Evolutionary conservation across 306 rosid species (phyloP).

Genomic region (Sicyos baderoa): DNA sequence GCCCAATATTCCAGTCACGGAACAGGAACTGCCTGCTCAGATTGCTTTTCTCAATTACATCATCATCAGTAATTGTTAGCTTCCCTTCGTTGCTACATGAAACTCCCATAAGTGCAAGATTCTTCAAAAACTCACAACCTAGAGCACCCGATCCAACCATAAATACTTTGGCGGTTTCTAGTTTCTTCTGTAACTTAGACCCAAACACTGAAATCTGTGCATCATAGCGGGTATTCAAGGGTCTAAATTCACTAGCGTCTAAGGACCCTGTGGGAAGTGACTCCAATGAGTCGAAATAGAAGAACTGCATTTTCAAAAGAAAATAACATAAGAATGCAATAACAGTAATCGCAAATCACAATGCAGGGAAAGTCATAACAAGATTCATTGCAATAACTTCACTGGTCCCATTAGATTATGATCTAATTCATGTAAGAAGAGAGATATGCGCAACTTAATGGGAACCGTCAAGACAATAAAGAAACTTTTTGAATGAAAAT

Average conservation of each 20-base stretch:
- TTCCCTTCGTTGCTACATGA: slow-evolving; percentile 75
- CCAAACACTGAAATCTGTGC: slow-evolving; percentile 99
- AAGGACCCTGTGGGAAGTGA: slow-evolving; percentile 80
- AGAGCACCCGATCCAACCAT: slow-evolving; percentile 95
- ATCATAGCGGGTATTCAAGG: slow-evolving; percentile 78
- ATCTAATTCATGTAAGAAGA: neutral
- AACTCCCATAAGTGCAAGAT: slow-evolving; percentile 93
- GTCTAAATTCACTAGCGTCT: slow-evolving; percentile 65
- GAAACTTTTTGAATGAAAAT: neutral
- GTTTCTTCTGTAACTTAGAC: slow-evolving; percentile 70
- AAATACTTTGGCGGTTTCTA: slow-evolving; percentile 71
- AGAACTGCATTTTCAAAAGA: slow-evolving; percentile 47
- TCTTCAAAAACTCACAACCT: slow-evolving; percentile 87
- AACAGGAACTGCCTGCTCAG: slow-evolving; percentile 94
- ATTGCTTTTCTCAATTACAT: slow-evolving; percentile 96
- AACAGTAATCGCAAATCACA: no score
- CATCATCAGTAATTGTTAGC: slow-evolving; percentile 85
- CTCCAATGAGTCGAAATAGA: slow-evolving; percentile 89
- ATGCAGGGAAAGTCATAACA: neutral
- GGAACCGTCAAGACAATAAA: neutral
- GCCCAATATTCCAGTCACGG: slow-evolving; percentile 98
- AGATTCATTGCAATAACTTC: neutral
- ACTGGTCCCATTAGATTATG: neutral
- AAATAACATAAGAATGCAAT: slow-evolving; percentile 21
- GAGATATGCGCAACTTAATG: neutral